Evolutionary conservation across 2,329 filamentous ascomycete species (phyloP).

Genomic region (Monascus ruber): DNA sequence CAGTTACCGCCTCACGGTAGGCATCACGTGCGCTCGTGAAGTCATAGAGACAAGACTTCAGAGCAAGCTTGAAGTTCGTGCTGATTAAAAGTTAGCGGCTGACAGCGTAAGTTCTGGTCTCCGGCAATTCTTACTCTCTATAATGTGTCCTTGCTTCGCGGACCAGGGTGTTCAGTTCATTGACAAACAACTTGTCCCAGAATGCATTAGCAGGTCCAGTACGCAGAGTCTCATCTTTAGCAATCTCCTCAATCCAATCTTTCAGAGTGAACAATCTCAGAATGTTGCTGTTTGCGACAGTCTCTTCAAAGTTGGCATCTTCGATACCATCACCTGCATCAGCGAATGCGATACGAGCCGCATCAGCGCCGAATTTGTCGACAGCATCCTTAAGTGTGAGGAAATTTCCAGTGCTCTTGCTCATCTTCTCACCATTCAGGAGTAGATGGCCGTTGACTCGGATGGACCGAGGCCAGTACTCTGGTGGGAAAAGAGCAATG

Average conservation of each 20-base stretch:
- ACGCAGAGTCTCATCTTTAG: conserved; percentile 63
- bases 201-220: conserved; percentile 65
- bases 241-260: conserved; percentile 84
- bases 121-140: conserved; percentile 41
- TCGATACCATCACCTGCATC: conserved; percentile 90
- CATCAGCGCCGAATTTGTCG: conserved; percentile 89
- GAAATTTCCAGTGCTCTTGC: conserved; percentile 95
- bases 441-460: conserved; percentile 87
- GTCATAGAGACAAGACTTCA: conserved; percentile 82
- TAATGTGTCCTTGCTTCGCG: conserved; percentile 70
- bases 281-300: conserved; percentile 84
- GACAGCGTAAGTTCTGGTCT: neutral
- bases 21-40: conserved; percentile 78
- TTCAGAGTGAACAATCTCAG: conserved; percentile 71
- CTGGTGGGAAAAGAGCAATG: conserved; percentile 71
- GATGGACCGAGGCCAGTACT: conserved; percentile 80
- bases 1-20: conserved; percentile 72
- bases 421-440: conserved; percentile 97
- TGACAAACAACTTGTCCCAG: conserved; percentile 82
- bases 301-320: conserved; percentile 95
- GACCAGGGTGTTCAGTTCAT: conserved; percentile 82
- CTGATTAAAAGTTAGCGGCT: conserved; percentile 18
- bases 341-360: conserved; percentile 78
- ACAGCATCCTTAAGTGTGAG: conserved; percentile 78
- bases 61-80: conserved; percentile 74